Conservation (phyloP, 495 filamentous ascomycete species). For the Daldinia concentrica region DNA sequence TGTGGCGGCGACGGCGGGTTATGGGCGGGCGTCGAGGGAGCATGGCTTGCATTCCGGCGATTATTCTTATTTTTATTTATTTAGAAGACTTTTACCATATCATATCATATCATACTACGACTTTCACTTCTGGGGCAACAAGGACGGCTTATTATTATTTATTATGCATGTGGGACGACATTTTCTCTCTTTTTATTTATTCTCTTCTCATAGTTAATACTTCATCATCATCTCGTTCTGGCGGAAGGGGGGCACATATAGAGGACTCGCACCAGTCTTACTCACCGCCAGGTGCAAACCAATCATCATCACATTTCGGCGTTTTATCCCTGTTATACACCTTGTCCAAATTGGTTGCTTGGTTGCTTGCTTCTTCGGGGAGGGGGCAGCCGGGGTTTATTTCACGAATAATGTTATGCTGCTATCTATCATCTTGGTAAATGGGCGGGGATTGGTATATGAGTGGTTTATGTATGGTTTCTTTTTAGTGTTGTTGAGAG, state of each 20-base stretch:
- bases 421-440: not conserved
- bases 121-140: slow-evolving; percentile 4
- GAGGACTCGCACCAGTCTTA: slow-evolving; percentile 13
- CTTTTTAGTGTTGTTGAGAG: not conserved
- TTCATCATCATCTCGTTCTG: not conserved
- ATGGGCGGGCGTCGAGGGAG: slow-evolving; percentile 26
- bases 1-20: slow-evolving; percentile 17
- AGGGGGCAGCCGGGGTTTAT: slow-evolving; percentile 5
- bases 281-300: slow-evolving; percentile 27
- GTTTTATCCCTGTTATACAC: slow-evolving; percentile 17
- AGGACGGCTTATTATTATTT: not conserved
- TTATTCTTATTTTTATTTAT: not conserved
- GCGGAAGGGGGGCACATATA: slow-evolving; percentile 23
- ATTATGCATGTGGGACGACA: slow-evolving; percentile 28
- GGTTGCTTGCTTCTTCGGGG: not conserved
- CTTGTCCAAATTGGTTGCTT: slow-evolving; percentile 11
- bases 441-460: not conserved
- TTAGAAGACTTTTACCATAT: not conserved
- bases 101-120: not conserved
- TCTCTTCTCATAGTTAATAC: not conserved
- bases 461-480: not conserved
- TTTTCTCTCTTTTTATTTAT: not conserved
- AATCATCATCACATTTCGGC: slow-evolving; percentile 16
- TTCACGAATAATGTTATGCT: slow-evolving; percentile 20
- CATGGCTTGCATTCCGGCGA: slow-evolving; percentile 17